Evolutionary conservation across 169 alveolate genomes (phyloP).

Genomic region (Toxoplasma gondii): DNA sequence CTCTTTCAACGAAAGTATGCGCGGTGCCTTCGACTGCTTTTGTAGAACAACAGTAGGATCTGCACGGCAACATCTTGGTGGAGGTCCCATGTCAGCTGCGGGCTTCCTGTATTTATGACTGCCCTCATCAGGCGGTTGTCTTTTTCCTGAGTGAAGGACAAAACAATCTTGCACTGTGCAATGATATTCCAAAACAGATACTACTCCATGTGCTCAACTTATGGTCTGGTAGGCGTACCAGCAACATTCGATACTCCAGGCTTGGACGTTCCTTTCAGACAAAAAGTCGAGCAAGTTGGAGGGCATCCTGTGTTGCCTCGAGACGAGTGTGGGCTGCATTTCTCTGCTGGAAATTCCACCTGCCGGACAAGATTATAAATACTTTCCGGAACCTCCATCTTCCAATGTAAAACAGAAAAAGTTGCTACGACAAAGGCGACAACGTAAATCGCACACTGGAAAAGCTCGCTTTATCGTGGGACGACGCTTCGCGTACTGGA

Average conservation of each 20-base stretch:
- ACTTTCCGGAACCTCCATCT: not conserved
- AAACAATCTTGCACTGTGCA: not conserved
- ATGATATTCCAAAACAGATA: too few relatives aligned
- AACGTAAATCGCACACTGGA: too few relatives aligned
- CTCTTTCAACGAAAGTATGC: not conserved
- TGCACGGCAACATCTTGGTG: not conserved
- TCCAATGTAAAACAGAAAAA: too few relatives aligned
- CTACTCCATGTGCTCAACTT: too few relatives aligned
- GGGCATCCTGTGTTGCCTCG: not conserved
- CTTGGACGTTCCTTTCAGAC: conserved; percentile 44
- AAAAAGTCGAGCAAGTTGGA: conserved; percentile 40
- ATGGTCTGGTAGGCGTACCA: conserved; percentile 12
- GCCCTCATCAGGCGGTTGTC: not conserved
- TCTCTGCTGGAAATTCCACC: not conserved
- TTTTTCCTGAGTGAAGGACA: not conserved
- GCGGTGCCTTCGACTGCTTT: not conserved
- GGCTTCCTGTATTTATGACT: not conserved
- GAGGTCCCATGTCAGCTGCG: conserved; percentile 17
- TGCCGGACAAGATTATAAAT: not conserved
- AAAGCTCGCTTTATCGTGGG: too few relatives aligned
- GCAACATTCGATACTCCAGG: conserved; percentile 44
- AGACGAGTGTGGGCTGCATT: not conserved
- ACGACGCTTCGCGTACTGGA: too few relatives aligned
- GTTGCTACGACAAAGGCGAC: not conserved
- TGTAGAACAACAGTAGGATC: not conserved